Evolutionary conservation across 306 rosid species (phyloP).

Genomic region (Quercus variabilis): DNA sequence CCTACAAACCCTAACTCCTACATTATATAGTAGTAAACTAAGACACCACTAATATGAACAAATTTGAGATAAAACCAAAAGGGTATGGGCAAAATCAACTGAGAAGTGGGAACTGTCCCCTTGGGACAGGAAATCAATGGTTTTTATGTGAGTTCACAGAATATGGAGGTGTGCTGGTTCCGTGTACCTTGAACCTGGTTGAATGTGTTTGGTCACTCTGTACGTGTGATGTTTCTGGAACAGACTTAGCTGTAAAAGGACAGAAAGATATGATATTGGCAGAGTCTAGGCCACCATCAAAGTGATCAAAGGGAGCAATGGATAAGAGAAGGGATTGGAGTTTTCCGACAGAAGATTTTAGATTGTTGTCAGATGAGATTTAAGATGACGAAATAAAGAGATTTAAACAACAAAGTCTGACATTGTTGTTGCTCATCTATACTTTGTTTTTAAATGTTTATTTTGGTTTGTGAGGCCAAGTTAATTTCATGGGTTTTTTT

Average conservation of each 20-base stretch:
- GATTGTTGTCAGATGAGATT: conserved; percentile 65
- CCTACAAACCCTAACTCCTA: conserved; percentile 31
- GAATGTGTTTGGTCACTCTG: conserved; percentile 34
- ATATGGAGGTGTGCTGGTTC: conserved; percentile 58
- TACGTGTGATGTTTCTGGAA: conserved; percentile 50
- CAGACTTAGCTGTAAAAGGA: conserved; percentile 85
- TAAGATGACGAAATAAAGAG: conserved; percentile 53
- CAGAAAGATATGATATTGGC: conserved; percentile 46
- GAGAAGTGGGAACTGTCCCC: conserved; percentile 35
- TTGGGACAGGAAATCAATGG: conserved; percentile 51
- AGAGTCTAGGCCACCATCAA: conserved; percentile 62
- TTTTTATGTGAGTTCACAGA: conserved; percentile 70
- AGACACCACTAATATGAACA: conserved; percentile 58
- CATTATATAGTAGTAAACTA: conserved; percentile 36
- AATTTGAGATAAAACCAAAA: conserved; percentile 48
- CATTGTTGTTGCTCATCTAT: conserved; percentile 48
- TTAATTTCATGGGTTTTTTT: conserved; percentile 27
- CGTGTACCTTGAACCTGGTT: conserved; percentile 66
- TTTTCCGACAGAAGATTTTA: conserved; percentile 54
- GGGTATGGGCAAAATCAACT: conserved; percentile 74
- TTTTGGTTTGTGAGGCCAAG: conserved; percentile 27
- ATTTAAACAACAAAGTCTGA: conserved; percentile 67
- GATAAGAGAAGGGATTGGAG: conserved; percentile 64
- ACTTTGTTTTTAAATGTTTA: conserved; percentile 33
- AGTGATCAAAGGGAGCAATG: conserved; percentile 48